A percentile compares a stretch with the other conserved stretches of the same genome.
phyloP scores from a whole-genome alignment of 2,329 filamentous ascomycete species.

The Claviceps humidiphila region DNA sequence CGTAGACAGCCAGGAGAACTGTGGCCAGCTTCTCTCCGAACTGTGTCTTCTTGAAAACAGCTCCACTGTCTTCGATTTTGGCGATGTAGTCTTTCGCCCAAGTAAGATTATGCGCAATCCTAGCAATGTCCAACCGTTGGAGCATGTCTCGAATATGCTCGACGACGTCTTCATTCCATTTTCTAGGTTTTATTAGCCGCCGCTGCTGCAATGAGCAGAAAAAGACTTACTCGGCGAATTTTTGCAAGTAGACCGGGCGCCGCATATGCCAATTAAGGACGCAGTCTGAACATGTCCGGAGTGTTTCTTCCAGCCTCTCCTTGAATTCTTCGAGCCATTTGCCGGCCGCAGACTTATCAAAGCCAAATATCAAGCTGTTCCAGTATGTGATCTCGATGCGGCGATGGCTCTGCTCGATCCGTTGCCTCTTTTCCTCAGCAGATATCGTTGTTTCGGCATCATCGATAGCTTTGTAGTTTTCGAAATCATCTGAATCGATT shows the following conservation, averaged over 20 bases:
- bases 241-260: conserved; percentile 48
- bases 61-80: conserved; percentile 34
- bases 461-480: conserved; percentile 41
- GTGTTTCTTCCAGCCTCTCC: conserved; percentile 39
- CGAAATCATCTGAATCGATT: conserved; percentile 45
- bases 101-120: conserved; percentile 47
- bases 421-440: conserved; percentile 33
- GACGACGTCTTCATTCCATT: conserved; percentile 38
- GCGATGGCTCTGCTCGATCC: conserved; percentile 40
- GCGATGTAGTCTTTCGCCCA: conserved; percentile 42
- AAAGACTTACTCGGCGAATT: conserved; percentile 41
- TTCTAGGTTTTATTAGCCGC: conserved; percentile 16
- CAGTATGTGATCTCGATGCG: conserved; percentile 52
- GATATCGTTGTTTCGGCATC: conserved; percentile 37
- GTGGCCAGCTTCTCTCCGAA: conserved; percentile 36
- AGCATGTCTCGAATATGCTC: conserved; percentile 41
- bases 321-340: conserved; percentile 48
- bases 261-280: conserved; percentile 62
- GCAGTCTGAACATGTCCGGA: conserved; percentile 56
- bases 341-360: conserved; percentile 46
- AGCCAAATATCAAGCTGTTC: conserved; percentile 56
- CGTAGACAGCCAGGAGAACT: conserved; percentile 71
- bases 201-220: not conserved
- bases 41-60: conserved; percentile 31
- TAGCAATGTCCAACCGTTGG: conserved; percentile 44